phyloP scores from a whole-genome alignment of 352 stramenopile genomes.

The Globisporangium nagaii region DNA sequence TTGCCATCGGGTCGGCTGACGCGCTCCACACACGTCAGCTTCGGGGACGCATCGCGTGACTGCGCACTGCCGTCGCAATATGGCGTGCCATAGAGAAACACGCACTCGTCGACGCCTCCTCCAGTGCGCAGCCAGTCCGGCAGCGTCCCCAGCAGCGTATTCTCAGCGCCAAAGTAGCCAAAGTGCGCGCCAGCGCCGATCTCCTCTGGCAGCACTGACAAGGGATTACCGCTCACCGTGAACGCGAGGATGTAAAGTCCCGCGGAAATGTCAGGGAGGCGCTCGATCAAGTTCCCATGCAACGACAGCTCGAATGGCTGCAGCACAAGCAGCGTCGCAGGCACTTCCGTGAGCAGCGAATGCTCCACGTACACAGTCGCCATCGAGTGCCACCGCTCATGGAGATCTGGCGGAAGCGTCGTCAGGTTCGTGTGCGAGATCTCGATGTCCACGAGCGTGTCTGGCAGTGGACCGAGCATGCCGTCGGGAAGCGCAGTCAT shows the following conservation, averaged over 20 bases:
- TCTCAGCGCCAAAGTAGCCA: background rate
- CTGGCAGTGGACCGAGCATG: background rate
- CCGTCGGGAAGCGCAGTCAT: slow-evolving; percentile 3
- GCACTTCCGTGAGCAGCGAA: slow-evolving; percentile 5
- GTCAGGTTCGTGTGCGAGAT: slow-evolving; percentile 18
- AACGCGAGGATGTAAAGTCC: background rate
- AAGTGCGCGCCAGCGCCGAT: background rate
- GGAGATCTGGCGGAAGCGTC: slow-evolving; percentile 6
- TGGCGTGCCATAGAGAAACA: background rate
- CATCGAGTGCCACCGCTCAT: slow-evolving; percentile 14
- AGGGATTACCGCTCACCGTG: background rate
- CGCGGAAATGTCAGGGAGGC: background rate
- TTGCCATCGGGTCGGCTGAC: background rate
- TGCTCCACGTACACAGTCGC: slow-evolving; percentile 17
- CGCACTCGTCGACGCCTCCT: slow-evolving; percentile 6
- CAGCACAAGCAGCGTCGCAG: background rate
- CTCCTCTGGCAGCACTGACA: background rate
- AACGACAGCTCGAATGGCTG: background rate
- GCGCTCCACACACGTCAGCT: background rate
- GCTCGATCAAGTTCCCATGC: background rate
- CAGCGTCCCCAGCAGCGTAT: background rate
- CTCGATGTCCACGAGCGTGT: slow-evolving; percentile 16
- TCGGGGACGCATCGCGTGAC: background rate
- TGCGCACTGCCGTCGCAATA: background rate
- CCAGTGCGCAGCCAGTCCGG: background rate